A percentile compares a stretch with the other conserved stretches of the same genome.
These are phyloP conservation scores for Entomortierella chlamydospora DNA, from an alignment of 192 early-diverging fungal genomes.

Conservation along the genomic window DNA sequence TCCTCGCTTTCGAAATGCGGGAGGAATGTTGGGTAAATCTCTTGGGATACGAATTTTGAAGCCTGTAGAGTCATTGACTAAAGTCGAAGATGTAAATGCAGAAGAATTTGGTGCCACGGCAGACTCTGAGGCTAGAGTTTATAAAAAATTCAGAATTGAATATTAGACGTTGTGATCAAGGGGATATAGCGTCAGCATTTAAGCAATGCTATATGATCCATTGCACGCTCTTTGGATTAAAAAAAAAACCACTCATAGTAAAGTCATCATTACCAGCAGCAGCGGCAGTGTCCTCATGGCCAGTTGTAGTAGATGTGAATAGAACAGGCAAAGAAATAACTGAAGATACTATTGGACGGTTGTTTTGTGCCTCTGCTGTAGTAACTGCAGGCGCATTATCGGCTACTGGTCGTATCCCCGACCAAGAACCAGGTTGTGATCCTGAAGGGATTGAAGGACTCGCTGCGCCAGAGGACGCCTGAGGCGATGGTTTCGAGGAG, in stretches of 20 bases:
- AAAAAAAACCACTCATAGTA: too few species aligned
- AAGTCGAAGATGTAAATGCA: background rate
- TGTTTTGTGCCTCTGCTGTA: background rate
- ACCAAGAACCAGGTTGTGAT: conserved; percentile 17
- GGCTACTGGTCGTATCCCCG: conserved; percentile 19
- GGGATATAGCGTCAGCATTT: too few species aligned
- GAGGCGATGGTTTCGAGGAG: background rate
- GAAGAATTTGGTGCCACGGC: background rate
- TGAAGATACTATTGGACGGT: background rate
- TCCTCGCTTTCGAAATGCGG: conserved; percentile 24
- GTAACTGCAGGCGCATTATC: conserved; percentile 6
- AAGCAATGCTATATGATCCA: too few species aligned
- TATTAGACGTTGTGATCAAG: background rate
- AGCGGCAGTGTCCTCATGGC: background rate
- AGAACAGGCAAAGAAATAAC: background rate
- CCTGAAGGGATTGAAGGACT: background rate
- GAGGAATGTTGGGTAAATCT: conserved; percentile 39
- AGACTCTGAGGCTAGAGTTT: background rate
- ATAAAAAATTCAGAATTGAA: background rate
- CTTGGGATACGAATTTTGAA: conserved; percentile 46
- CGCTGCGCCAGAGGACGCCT: conserved; percentile 6
- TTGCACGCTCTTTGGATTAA: too few species aligned
- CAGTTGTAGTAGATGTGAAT: background rate
- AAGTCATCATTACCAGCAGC: background rate
- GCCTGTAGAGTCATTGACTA: background rate